Percentiles rank a stretch among this genome's conserved stretches.
Conservation (phyloP, 2,329 filamentous ascomycete genomes). For the Hirsutella minnesotensis region DNA sequence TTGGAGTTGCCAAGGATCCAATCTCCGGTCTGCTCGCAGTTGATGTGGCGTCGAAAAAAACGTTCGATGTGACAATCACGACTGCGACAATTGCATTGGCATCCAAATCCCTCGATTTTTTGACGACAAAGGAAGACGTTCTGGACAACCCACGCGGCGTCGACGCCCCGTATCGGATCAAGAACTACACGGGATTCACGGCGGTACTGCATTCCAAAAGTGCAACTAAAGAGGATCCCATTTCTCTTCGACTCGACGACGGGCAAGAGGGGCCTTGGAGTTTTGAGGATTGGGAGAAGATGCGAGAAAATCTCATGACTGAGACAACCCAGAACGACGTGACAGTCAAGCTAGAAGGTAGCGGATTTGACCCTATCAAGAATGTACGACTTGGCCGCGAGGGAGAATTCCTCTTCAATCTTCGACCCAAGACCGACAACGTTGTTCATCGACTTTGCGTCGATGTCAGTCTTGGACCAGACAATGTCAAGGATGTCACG, state of each 20-base stretch:
- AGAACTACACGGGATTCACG: slow-evolving; percentile 92
- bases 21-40: slow-evolving; percentile 67
- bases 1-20: slow-evolving; percentile 72
- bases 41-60: slow-evolving; percentile 79
- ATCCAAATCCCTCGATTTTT: slow-evolving; percentile 85
- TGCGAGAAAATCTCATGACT: slow-evolving; percentile 81
- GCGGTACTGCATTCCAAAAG: slow-evolving; percentile 73
- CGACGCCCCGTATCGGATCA: slow-evolving; percentile 85
- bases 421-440: slow-evolving; percentile 77
- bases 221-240: slow-evolving; percentile 49
- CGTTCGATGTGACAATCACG: slow-evolving; percentile 83
- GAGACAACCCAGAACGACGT: slow-evolving; percentile 74
- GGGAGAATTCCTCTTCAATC: slow-evolving; percentile 79
- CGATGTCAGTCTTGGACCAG: slow-evolving; percentile 77
- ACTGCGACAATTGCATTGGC: slow-evolving; percentile 87
- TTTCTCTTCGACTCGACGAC: slow-evolving; percentile 68
- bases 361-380: slow-evolving; percentile 82
- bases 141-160: slow-evolving; percentile 83
- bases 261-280: slow-evolving; percentile 90
- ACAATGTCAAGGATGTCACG: slow-evolving; percentile 98
- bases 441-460: slow-evolving; percentile 83
- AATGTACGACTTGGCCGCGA: slow-evolving; percentile 88
- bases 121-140: slow-evolving; percentile 75
- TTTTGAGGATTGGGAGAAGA: slow-evolving; percentile 93
- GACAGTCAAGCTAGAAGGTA: slow-evolving; percentile 75